phyloP scores from a whole-genome alignment of 495 filamentous ascomycete species.

The Achaetomiella virescens region DNA sequence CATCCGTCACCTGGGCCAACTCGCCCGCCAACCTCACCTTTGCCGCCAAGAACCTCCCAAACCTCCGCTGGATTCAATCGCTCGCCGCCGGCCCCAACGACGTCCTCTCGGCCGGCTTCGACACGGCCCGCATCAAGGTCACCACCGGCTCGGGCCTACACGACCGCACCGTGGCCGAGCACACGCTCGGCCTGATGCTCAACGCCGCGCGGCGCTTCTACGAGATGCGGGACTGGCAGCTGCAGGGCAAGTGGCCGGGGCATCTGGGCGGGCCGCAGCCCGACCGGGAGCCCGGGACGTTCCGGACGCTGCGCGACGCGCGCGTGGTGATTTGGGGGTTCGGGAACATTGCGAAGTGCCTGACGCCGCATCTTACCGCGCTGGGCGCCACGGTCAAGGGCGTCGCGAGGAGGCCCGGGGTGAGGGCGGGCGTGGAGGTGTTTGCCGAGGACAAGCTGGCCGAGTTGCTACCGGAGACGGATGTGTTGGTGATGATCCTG shows the following conservation, averaged over 20 bases:
- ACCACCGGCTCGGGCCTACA: conserved; percentile 56
- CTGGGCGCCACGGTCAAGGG: conserved; percentile 44
- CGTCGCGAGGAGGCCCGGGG: conserved; percentile 48
- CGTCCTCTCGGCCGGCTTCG: conserved; percentile 53
- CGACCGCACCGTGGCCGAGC: conserved; percentile 55
- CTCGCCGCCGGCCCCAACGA: conserved; percentile 58
- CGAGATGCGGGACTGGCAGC: conserved; percentile 54
- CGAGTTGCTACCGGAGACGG: conserved; percentile 59
- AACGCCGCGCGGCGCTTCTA: conserved; percentile 46
- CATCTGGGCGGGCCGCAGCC: conserved; percentile 53
- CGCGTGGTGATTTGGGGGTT: conserved; percentile 63
- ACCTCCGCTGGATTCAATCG: conserved; percentile 55
- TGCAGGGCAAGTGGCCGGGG: conserved; percentile 46
- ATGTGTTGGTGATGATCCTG: conserved; percentile 73
- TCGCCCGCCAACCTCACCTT: conserved; percentile 45
- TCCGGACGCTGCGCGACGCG: conserved; percentile 51
- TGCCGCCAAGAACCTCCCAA: conserved; percentile 43
- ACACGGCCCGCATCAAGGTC: conserved; percentile 34
- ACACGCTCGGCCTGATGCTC: conserved; percentile 49
- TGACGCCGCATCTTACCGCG: conserved; percentile 61
- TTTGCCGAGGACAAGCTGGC: conserved; percentile 37
- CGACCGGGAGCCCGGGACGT: conserved; percentile 40
- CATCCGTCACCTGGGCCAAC: conserved; percentile 52
- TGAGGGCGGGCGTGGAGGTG: conserved; percentile 51
- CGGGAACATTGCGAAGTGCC: conserved; percentile 76